Conservation (phyloP, 2,329 filamentous ascomycete species). For the Penicillium freii region DNA sequence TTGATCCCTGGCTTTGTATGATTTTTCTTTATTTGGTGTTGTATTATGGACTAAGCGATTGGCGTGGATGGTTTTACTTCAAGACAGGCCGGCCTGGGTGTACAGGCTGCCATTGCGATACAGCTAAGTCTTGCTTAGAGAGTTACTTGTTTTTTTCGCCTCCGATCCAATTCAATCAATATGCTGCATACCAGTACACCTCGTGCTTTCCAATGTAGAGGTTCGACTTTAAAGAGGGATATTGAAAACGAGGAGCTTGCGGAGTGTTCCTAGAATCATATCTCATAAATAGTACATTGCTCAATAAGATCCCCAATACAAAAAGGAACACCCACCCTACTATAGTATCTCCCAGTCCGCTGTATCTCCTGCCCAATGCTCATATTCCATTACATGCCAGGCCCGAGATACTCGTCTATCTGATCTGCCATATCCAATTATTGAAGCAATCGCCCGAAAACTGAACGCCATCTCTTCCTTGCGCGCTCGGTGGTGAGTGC, state of each 20-base stretch:
- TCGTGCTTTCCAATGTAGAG: neutral
- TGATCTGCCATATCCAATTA: conserved; percentile 1
- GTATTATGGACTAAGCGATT: conserved; percentile 21
- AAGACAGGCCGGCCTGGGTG: conserved; percentile 21
- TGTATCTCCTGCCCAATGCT: conserved; percentile 4
- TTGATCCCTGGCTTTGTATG: conserved; percentile 17
- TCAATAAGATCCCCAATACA: neutral
- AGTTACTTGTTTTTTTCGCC: conserved; percentile 10
- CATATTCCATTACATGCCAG: neutral
- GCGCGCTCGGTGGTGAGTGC: neutral
- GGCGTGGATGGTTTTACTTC: conserved; percentile 26
- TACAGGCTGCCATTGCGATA: conserved; percentile 15
- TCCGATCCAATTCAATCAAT: conserved; percentile 10
- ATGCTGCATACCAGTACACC: neutral
- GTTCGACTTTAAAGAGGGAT: neutral
- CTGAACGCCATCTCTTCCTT: conserved; percentile 9
- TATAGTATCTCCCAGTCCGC: neutral
- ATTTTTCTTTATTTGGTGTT: conserved; percentile 17
- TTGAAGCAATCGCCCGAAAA: neutral
- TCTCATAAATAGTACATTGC: conserved; percentile 6
- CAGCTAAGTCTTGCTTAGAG: conserved; percentile 5
- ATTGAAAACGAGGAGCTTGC: neutral
- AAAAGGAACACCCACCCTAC: neutral
- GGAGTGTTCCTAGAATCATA: neutral
- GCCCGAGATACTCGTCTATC: neutral